Evolutionary conservation across 2,329 filamentous ascomycete genomes (phyloP).

Genomic region (Zalaria obscura): DNA sequence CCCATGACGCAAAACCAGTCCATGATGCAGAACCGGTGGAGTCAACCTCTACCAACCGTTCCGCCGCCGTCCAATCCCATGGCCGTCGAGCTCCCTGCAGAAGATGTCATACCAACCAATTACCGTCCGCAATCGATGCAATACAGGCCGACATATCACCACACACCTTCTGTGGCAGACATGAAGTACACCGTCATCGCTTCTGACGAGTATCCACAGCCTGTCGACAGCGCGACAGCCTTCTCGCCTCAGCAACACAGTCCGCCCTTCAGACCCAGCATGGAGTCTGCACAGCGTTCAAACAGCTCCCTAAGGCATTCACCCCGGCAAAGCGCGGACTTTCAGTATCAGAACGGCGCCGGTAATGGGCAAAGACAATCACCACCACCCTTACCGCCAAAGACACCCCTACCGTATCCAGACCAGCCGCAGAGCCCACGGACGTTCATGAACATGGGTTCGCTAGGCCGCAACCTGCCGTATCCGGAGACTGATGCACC

Average conservation of each 20-base stretch:
- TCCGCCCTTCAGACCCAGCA: slow-evolving; percentile 4
- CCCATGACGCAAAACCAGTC: neutral
- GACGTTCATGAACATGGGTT: slow-evolving; percentile 19
- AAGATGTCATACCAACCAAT: slow-evolving; percentile 27
- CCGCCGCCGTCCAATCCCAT: slow-evolving; percentile 30
- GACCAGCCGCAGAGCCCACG: slow-evolving; percentile 8
- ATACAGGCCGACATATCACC: slow-evolving; percentile 42
- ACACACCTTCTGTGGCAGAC: slow-evolving; percentile 33
- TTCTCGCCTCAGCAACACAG: slow-evolving; percentile 6
- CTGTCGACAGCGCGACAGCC: slow-evolving; percentile 13
- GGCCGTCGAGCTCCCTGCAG: slow-evolving; percentile 46
- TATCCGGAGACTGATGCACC: slow-evolving; percentile 72
- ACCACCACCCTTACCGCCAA: slow-evolving; percentile 62
- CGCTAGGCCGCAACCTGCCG: slow-evolving; percentile 36
- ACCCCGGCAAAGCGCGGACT: slow-evolving; percentile 19
- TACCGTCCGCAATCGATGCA: slow-evolving; percentile 2
- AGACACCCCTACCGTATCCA: slow-evolving; percentile 23
- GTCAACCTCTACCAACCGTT: slow-evolving; percentile 16
- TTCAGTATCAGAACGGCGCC: slow-evolving; percentile 1
- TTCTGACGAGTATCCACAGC: slow-evolving; percentile 42
- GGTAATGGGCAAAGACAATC: slow-evolving; percentile 1
- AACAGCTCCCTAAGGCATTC: slow-evolving; percentile 4
- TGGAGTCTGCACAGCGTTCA: slow-evolving; percentile 6
- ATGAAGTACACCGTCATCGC: slow-evolving; percentile 56
- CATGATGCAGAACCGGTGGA: slow-evolving; percentile 4